phyloP scores from a whole-genome alignment of 1,139 yeast genomes.

The Hansenula anomala region DNA sequence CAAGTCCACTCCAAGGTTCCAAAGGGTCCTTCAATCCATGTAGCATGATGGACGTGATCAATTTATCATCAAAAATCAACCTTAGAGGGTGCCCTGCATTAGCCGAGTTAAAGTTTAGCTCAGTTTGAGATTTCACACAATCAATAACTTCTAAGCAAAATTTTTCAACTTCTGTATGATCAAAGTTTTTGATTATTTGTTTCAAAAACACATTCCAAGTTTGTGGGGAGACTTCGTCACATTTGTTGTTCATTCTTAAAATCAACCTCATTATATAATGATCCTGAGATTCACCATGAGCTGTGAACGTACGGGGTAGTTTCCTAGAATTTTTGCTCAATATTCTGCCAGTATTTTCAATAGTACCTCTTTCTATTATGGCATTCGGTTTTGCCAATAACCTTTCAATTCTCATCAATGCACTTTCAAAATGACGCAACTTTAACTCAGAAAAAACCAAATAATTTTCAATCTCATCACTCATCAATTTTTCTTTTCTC shows the following conservation, averaged over 20 bases:
- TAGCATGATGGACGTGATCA: not conserved
- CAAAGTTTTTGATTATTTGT: not conserved
- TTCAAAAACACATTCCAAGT: not conserved
- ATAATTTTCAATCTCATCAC: too few species aligned
- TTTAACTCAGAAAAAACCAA: too few species aligned
- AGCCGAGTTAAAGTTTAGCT: not conserved
- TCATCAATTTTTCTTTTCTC: too few species aligned
- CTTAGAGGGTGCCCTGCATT: conserved; percentile 3
- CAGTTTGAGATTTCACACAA: not conserved
- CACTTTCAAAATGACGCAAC: too few species aligned
- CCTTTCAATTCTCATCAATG: too few species aligned
- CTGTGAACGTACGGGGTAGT: too few species aligned
- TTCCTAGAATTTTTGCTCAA: too few species aligned
- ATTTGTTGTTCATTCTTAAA: not conserved
- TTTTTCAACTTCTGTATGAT: not conserved
- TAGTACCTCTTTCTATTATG: too few species aligned
- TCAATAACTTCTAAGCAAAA: not conserved
- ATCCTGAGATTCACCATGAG: not conserved
- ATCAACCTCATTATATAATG: not conserved
- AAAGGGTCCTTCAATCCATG: conserved; percentile 2
- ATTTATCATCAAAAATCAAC: conserved; percentile 1
- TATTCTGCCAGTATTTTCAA: too few species aligned
- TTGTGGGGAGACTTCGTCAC: not conserved
- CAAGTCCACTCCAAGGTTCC: conserved; percentile 6
- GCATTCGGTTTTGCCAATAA: too few species aligned